Percentiles rank a stretch among this genome's conserved stretches.
Evolutionary conservation across 768 basidiomycete species (phyloP).

Genomic region (Lentinula detonsa): DNA sequence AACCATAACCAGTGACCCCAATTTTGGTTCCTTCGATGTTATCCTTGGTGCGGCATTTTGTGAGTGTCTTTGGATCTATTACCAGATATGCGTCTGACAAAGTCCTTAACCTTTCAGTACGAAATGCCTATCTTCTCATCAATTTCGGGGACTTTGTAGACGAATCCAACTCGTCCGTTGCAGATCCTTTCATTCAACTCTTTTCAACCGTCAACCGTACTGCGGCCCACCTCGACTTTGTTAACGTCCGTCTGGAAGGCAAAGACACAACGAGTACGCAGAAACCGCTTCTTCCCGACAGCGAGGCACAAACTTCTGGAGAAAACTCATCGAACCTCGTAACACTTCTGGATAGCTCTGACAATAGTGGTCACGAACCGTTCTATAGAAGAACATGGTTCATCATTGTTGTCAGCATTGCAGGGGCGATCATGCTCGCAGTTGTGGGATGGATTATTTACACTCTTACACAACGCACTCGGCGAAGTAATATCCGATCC

Average conservation of each 20-base stretch:
- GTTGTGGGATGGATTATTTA: neutral
- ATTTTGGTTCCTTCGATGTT: slow-evolving; percentile 4
- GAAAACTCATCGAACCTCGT: neutral
- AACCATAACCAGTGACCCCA: neutral
- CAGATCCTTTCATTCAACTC: slow-evolving; percentile 17
- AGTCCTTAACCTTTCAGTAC: neutral
- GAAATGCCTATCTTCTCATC: slow-evolving; percentile 17
- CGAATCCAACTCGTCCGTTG: slow-evolving; percentile 9
- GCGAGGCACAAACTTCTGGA: neutral
- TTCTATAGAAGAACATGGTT: neutral
- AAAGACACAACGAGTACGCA: neutral
- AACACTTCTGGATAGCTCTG: neutral
- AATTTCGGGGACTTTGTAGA: slow-evolving; percentile 19
- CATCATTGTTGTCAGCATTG: neutral
- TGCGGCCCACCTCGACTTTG: slow-evolving; percentile 15
- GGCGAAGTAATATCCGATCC: neutral
- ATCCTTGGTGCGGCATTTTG: slow-evolving; percentile 11
- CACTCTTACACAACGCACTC: neutral
- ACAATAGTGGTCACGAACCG: neutral
- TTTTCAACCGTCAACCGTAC: slow-evolving; percentile 11
- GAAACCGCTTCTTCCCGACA: neutral
- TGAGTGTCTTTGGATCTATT: neutral
- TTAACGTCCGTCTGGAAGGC: slow-evolving; percentile 10
- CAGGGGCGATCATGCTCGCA: neutral
- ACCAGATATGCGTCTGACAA: neutral